Evolutionary conservation across 768 basidiomycete species (phyloP).

Genomic region (Dentipellis fragilis): DNA sequence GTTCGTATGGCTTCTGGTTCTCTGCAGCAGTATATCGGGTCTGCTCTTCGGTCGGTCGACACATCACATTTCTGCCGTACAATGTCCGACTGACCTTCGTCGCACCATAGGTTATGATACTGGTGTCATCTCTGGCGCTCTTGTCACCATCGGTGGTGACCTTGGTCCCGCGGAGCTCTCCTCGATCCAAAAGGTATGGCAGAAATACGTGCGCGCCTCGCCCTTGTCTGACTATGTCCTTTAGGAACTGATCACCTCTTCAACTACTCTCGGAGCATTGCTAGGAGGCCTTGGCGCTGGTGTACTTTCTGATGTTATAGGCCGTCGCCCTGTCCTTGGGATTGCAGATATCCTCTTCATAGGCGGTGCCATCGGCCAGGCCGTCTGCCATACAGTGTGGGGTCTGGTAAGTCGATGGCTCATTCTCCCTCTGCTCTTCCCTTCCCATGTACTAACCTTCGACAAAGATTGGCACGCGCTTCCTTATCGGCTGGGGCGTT

Average conservation of each 20-base stretch:
- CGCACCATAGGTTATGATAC: conserved; percentile 54
- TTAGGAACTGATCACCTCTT: conserved; percentile 72
- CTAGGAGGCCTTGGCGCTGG: conserved; percentile 67
- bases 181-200: conserved; percentile 48
- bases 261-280: conserved; percentile 71
- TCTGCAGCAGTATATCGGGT: conserved; percentile 67
- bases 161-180: conserved; percentile 49
- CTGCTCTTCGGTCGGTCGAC: conserved; percentile 54
- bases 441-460: neutral
- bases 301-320: conserved; percentile 59
- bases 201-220: neutral
- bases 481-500: conserved; percentile 67
- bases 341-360: conserved; percentile 69
- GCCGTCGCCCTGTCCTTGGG: conserved; percentile 52
- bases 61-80: neutral
- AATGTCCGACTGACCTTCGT: neutral
- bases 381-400: conserved; percentile 59
- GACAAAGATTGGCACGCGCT: conserved; percentile 53
- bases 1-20: conserved; percentile 73
- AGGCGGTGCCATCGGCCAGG: conserved; percentile 61
- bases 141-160: conserved; percentile 62
- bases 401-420: conserved; percentile 40
- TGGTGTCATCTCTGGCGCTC: conserved; percentile 72
- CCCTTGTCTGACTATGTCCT: neutral
- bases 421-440: neutral